Evolutionary conservation across 1,139 yeast species (phyloP).

Genomic region (Sugiyamaella grinbergsii): DNA sequence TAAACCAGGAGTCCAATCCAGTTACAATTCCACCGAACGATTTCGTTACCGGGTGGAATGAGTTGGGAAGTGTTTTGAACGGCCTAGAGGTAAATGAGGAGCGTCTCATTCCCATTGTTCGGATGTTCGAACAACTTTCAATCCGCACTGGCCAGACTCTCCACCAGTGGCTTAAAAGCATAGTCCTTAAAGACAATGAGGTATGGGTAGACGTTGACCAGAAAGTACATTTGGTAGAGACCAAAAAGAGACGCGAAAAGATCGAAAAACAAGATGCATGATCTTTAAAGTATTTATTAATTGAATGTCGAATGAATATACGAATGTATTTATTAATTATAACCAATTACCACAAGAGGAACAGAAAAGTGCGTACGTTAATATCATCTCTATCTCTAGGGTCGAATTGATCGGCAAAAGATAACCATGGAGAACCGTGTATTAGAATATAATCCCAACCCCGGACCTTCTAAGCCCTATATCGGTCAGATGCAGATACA

Average conservation of each 20-base stretch:
- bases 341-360: too few species aligned
- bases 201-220: constrained; percentile 16
- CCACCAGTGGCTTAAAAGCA: constrained; percentile 15
- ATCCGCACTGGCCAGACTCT: constrained; percentile 15
- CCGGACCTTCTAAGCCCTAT: too few species aligned
- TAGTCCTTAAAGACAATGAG: constrained; percentile 15
- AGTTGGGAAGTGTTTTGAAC: not conserved
- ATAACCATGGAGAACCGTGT: too few species aligned
- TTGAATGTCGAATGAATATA: too few species aligned
- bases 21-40: not conserved
- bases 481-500: too few species aligned
- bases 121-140: constrained; percentile 12
- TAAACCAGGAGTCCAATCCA: not conserved
- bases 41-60: constrained; percentile 2
- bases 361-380: too few species aligned
- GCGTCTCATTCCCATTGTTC: not conserved
- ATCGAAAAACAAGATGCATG: not conserved
- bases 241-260: not conserved
- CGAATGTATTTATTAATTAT: constrained; percentile 5
- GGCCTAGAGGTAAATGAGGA: constrained; percentile 1
- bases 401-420: too few species aligned
- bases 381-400: too few species aligned
- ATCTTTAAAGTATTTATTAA: too few species aligned
- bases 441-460: too few species aligned
- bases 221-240: constrained; percentile 1